These are phyloP conservation scores for Mycena galericulata DNA, from an alignment of 768 basidiomycete species.

Conservation along the genomic window DNA sequence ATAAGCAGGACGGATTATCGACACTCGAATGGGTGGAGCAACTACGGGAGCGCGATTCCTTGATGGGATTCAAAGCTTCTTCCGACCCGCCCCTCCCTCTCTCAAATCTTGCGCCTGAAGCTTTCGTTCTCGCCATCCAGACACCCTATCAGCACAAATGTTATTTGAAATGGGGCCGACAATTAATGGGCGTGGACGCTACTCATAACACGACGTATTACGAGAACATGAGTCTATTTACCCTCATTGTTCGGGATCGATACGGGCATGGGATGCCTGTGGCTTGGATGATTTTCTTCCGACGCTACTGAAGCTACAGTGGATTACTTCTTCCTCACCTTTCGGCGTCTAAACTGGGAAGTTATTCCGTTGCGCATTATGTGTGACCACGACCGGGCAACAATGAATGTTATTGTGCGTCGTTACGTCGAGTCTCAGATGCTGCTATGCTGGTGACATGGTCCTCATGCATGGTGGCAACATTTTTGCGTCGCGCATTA, in stretches of 20 bases:
- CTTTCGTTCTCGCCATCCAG: slow-evolving; percentile 3
- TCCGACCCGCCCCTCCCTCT: not conserved
- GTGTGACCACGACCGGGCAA: slow-evolving; percentile 7
- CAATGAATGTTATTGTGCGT: slow-evolving; percentile 1
- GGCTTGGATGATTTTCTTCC: slow-evolving; percentile 23
- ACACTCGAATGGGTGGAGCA: not conserved
- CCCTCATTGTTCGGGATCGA: slow-evolving; percentile 12
- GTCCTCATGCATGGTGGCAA: slow-evolving; percentile 35
- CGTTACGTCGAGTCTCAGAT: slow-evolving; percentile 3
- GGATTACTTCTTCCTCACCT: slow-evolving; percentile 9
- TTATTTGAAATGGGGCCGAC: not conserved
- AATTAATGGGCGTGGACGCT: slow-evolving; percentile 9
- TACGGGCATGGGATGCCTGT: slow-evolving; percentile 15
- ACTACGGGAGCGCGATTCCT: not conserved
- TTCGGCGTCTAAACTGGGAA: slow-evolving; percentile 1
- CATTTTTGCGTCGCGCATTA: slow-evolving; percentile 13
- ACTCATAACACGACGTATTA: slow-evolving; percentile 14
- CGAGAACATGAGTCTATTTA: slow-evolving; percentile 14
- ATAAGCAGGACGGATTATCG: not conserved
- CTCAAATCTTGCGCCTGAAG: not conserved
- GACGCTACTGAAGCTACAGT: slow-evolving; percentile 7
- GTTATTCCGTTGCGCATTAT: slow-evolving; percentile 13
- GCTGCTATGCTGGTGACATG: slow-evolving; percentile 35
- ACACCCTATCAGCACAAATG: slow-evolving; percentile 8
- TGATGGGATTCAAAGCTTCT: slow-evolving; percentile 6